Evolutionary conservation across 2,329 filamentous ascomycete species (phyloP), one percentile per base, ranked within the genome.

Genomic region (Truncatella angustata): DNA sequence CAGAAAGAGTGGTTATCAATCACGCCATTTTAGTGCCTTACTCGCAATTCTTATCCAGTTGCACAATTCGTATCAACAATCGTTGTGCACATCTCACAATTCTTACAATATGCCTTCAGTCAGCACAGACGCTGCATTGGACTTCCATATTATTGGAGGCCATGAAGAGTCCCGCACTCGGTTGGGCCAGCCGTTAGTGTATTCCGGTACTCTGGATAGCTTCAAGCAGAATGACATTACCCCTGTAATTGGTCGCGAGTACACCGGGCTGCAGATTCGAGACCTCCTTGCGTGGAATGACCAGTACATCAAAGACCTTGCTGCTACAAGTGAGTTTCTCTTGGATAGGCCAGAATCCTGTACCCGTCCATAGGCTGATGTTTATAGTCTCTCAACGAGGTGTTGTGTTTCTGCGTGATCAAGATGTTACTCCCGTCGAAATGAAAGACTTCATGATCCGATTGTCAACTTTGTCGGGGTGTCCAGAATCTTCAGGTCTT

Each of bases 401-500:
- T 18, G 77, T 80, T 3, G 72, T 79, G 3, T 78, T 80, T 61
- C 70, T 80, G 49, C 72, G 76, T 10, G 65, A 74, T 44, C 77
- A 80, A 55, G 71, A 77, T 57, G 66, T 76, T 23, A 72, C 67
- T 4, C 70, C 72, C 18, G 65, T 65, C 12, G 69, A 75, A 59
- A 73, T 77, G 67, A 73, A 71, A 54, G 66, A 74, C 23, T 68
- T 80, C 39, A 72, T 73, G 55, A 66, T 76, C 52, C 70, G 68
- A 26, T 62, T 78, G 23, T 75, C 73, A 4, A 59, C 65, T 11
- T 60, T 75, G 26, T 71, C 75, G 3, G 76, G 76, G 32, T 73
- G 71, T 49, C 79, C 79, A 16, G 59, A 68, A 32, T 73, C 72
- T 2, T 81, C 79, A 1, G 68, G 69, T 2, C 69, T 84, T 21